Base-by-base conservation (phyloP, 2,329 filamentous ascomycete genomes). In the Colletotrichum truncatum region DNA sequence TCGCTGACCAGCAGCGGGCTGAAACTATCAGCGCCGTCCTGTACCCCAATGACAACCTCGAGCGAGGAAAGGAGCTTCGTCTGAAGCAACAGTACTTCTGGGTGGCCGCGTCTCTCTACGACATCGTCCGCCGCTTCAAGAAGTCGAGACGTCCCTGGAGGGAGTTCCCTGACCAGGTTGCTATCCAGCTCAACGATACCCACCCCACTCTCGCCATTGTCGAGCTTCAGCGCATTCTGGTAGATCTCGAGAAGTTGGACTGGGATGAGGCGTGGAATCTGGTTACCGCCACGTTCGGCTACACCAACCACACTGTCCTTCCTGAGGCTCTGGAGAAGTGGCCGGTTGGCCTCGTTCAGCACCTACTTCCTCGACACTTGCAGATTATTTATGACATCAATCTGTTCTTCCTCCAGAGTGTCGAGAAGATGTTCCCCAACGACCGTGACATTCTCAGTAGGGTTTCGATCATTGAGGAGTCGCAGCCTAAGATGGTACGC, bases 31-130 rank as follows among this genome's bases (percentile, higher is more conserved):
- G 94, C 55, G 95, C 95, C 30, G 96, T 99, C 12, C 82, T 99
- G 45, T 99, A 99, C 76, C 96, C 96, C 66, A 99, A 99, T 74
- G 95, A 98, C 80, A 98, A 97, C 79, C 87, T 99, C 45, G 95
- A 98, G 70, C 89, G 94, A 70, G 96, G 96, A 68, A 99, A 99
- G 80, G 96, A 99, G 83, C 89, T 99, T 68, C 93, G 96, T 57
- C 81, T 99, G 78, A 99, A 99, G 87, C 96, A 99, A 79, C 96
- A 99, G 79, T 99, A 99, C 85, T 99, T 99, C 83, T 99, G 96
- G 96, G 97, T 97, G 74, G 94, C 96, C 55, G 96, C 96, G 14
- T 99, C 96, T 14, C 86, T 99, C 4, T 93, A 93, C 75, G 96
- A 99, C 74, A 99, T 99, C 75, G 92, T 99, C 66, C 92, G 96